Base-by-base conservation (phyloP, 768 basidiomycete species). In the Rhodotorula toruloides region DNA sequence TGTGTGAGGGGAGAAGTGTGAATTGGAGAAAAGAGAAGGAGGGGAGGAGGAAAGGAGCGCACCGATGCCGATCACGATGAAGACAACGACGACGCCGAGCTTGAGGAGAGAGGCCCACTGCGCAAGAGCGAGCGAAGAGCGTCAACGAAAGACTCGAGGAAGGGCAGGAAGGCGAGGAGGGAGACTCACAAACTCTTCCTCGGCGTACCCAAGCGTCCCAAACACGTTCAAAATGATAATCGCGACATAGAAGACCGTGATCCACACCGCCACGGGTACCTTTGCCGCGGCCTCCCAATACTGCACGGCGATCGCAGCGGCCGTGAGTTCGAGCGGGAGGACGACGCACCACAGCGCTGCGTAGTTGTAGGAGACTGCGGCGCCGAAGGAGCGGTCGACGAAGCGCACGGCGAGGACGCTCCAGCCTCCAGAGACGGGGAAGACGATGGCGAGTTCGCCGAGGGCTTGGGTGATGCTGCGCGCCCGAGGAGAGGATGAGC, bases 101-200 rank as follows among this genome's bases (percentile, higher is more conserved):
- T 93, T 93, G 66, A 94, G 81, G 21, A 86, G 89, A 0, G 90
- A 85, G 12, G 89, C 80, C 90, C 90, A 91, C 77, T 91, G 91
- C n/a, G n/a, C n/a, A n/a, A n/a, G 76, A 89, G 88, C 87, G 74
- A 31, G 16, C 43, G 37, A 34, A 11, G n/a, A 5, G 29, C 17
- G 25, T 17, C 10, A 46, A 13, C 17, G 21, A 47, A 81, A 79
- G 5, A 25, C n/a, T 11, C 6, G 43, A 54, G 21, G 10, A 31
- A 40, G n/a, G 37, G 34, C 27, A 29, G 27, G 57, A 17, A 42
- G 2, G 25, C 7, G 10, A n/a, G n/a, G n/a, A n/a, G 52, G 5
- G 29, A 16, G 22, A 47, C 54, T 48, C 31, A 62, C 57, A 60
- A 69, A 73, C 42, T 92, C 90, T 50, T 89, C 90, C 68, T 91